Percentiles rank a stretch among this genome's conserved stretches.
Conservation (phyloP, 1,139 yeast species). For the Saccharomycopsis phalli region DNA sequence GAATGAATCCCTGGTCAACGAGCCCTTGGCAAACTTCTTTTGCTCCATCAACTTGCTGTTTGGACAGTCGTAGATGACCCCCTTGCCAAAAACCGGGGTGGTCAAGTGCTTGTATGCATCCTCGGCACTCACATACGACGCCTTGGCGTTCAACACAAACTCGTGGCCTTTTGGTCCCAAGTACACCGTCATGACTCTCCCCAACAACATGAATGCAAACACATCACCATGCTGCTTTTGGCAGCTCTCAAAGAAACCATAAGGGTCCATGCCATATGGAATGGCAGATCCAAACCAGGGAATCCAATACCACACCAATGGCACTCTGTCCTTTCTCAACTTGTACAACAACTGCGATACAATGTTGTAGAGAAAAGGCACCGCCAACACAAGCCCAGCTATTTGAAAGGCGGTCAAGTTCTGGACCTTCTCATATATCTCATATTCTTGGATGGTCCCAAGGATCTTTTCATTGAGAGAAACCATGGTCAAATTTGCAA, state of each 20-base stretch:
- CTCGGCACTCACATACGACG: constrained; percentile 88
- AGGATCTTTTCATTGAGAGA: constrained; percentile 9
- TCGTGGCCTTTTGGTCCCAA: constrained; percentile 98
- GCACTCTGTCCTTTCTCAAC: constrained; percentile 71
- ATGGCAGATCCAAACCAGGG: constrained; percentile 96
- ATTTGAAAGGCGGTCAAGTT: constrained; percentile 7
- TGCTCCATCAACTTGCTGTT: constrained; percentile 94
- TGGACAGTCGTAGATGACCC: constrained; percentile 95
- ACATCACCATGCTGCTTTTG: constrained; percentile 83
- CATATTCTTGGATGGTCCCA: constrained; percentile 1
- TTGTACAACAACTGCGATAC: constrained; percentile 65
- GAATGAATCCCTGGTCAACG: constrained; percentile 81
- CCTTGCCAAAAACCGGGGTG: constrained; percentile 95
- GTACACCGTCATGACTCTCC: constrained; percentile 90
- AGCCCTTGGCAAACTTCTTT: constrained; percentile 89
- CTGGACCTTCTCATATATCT: background rate
- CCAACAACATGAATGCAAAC: constrained; percentile 80
- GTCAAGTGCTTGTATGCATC: constrained; percentile 93
- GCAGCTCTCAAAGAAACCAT: constrained; percentile 73
- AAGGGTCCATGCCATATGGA: constrained; percentile 85
- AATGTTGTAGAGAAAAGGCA: constrained; percentile 47
- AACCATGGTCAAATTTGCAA: constrained; percentile 9
- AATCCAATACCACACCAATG: constrained; percentile 83
- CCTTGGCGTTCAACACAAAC: constrained; percentile 84
- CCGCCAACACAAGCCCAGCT: constrained; percentile 6